Evolutionary conservation across 768 basidiomycete species (phyloP).

Genomic region (Macrolepiota fuliginosa): DNA sequence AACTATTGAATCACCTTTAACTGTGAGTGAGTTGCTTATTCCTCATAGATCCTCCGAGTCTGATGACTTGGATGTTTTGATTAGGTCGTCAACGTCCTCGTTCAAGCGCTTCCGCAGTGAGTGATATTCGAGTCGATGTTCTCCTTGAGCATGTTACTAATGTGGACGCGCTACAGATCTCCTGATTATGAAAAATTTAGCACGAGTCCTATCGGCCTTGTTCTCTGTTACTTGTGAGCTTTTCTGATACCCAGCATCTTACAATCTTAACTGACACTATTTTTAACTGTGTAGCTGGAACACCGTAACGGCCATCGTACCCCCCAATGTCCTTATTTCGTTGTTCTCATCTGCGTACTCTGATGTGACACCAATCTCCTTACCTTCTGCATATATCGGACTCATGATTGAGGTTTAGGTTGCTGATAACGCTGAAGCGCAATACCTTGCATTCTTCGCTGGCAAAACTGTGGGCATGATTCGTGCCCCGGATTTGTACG

Average conservation of each 20-base stretch:
- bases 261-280: no score
- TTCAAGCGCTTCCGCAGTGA: constrained; percentile 83
- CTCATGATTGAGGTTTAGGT: constrained; percentile 40
- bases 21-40: constrained; percentile 35
- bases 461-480: constrained; percentile 84
- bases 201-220: constrained; percentile 52
- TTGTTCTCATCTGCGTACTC: constrained; percentile 91
- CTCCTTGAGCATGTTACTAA: neutral
- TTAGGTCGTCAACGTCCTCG: constrained; percentile 67
- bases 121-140: no score
- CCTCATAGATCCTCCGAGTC: neutral
- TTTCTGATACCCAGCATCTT: neutral
- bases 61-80: constrained; percentile 1
- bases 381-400: neutral
- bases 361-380: constrained; percentile 53
- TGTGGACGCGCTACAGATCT: constrained; percentile 40
- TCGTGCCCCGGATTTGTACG: constrained; percentile 79
- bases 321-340: constrained; percentile 95
- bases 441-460: constrained; percentile 90
- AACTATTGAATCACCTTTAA: constrained; percentile 46
- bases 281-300: constrained; percentile 62
- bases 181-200: constrained; percentile 65
- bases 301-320: constrained; percentile 75
- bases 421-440: constrained; percentile 80
- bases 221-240: constrained; percentile 77